phyloP scores from a whole-genome alignment of 2,329 filamentous ascomycete species.

The Aspergillus brunneoviolaceus region DNA sequence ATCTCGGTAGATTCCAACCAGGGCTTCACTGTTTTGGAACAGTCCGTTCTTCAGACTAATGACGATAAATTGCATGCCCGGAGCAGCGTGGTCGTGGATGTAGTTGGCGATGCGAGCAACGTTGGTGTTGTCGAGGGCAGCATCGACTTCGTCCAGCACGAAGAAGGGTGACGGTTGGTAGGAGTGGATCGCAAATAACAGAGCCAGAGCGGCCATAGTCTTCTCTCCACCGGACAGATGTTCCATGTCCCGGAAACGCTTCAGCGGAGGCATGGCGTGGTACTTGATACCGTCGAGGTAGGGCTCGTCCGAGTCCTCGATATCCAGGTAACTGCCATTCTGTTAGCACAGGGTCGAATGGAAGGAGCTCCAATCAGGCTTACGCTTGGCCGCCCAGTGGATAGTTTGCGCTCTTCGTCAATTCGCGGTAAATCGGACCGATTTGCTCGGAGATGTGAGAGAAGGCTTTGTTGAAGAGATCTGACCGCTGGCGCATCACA shows the following conservation, averaged over 20 bases:
- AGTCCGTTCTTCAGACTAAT: constrained; percentile 94
- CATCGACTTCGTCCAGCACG: constrained; percentile 96
- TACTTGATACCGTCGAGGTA: constrained; percentile 97
- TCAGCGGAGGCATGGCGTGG: constrained; percentile 96
- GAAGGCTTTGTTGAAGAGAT: constrained; percentile 95
- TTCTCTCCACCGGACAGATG: constrained; percentile 96
- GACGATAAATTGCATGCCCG: constrained; percentile 98
- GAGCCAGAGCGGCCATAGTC: constrained; percentile 95
- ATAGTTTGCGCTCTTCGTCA: constrained; percentile 87
- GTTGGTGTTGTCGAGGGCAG: constrained; percentile 96
- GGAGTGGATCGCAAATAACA: constrained; percentile 93
- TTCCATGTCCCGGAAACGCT: constrained; percentile 99
- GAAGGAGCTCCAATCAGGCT: constrained; percentile 19
- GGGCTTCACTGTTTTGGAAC: constrained; percentile 93
- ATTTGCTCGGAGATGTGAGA: constrained; percentile 94
- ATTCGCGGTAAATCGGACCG: constrained; percentile 87
- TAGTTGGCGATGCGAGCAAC: constrained; percentile 96
- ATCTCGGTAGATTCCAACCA: constrained; percentile 94
- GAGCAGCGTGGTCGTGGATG: constrained; percentile 87
- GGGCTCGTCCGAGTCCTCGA: constrained; percentile 93
- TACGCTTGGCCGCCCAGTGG: constrained; percentile 79
- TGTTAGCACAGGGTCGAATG: neutral
- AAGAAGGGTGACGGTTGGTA: constrained; percentile 97
- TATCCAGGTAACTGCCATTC: constrained; percentile 71
- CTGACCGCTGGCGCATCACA: constrained; percentile 77